Conservation (phyloP, 2,329 filamentous ascomycete species). For the Xylaria digitata region DNA sequence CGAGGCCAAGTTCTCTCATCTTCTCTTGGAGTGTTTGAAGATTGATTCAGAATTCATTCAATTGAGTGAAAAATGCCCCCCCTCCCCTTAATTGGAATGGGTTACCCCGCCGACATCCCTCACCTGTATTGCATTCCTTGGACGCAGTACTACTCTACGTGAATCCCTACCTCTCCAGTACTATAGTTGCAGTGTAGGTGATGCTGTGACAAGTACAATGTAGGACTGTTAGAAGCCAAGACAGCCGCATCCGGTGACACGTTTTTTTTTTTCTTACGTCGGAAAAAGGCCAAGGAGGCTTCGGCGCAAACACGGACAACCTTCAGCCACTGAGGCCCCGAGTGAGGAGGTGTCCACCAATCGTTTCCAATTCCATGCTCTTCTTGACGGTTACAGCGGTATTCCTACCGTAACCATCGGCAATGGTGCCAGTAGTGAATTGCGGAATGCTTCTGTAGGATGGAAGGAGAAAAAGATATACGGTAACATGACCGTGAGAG, state of each 20-base stretch:
- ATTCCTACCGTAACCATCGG: background rate
- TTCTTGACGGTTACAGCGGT: slow-evolving; percentile 13
- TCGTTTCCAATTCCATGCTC: slow-evolving; percentile 5
- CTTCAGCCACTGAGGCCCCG: slow-evolving; percentile 23
- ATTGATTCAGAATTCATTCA: no score
- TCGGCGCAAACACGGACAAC: slow-evolving; percentile 32
- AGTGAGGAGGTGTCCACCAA: slow-evolving; percentile 9
- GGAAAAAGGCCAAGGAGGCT: slow-evolving; percentile 30
- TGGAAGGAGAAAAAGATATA: no score
- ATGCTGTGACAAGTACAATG: slow-evolving; percentile 23
- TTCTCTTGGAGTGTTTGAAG: background rate
- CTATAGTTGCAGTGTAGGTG: background rate
- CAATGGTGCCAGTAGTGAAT: background rate
- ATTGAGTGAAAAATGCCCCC: no score
- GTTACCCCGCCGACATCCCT: slow-evolving; percentile 9
- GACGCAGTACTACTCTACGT: background rate
- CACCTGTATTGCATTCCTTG: slow-evolving; percentile 1
- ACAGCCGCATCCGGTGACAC: slow-evolving; percentile 39
- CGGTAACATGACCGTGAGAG: background rate
- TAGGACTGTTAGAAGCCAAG: slow-evolving; percentile 35
- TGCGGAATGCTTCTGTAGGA: background rate
- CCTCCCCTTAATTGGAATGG: slow-evolving; percentile 1
- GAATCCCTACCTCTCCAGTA: background rate
- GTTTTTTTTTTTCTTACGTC: slow-evolving; percentile 25
- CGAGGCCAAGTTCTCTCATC: background rate